Evolutionary conservation across 345 rosid genomes (phyloP).

Genomic region (Barbarea vulgaris): DNA sequence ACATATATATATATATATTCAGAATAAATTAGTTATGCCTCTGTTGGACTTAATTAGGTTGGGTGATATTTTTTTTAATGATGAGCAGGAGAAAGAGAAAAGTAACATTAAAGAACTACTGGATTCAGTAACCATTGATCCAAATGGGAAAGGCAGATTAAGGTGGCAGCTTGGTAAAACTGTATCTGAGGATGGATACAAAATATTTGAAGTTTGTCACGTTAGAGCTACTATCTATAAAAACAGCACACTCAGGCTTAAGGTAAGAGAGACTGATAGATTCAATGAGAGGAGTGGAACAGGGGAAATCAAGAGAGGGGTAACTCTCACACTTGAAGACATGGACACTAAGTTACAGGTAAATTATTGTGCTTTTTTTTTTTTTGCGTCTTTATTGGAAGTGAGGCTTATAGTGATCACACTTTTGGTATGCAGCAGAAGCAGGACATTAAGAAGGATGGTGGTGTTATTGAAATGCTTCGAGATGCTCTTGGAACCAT

Average conservation of each 20-base stretch:
- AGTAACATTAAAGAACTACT: conserved; percentile 49
- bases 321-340: conserved; percentile 51
- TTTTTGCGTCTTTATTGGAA: background rate
- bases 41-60: conserved; percentile 9
- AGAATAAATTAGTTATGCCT: background rate
- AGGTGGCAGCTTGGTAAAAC: conserved; percentile 61
- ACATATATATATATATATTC: background rate
- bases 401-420: conserved; percentile 4
- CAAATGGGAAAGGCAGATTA: conserved; percentile 65
- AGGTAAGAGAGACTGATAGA: conserved; percentile 60
- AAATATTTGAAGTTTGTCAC: conserved; percentile 56
- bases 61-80: background rate
- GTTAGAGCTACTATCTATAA: conserved; percentile 43
- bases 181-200: conserved; percentile 47
- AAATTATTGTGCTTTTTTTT: background rate
- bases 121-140: conserved; percentile 54
- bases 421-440: conserved; percentile 23
- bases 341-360: conserved; percentile 45
- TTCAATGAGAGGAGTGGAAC: conserved; percentile 50
- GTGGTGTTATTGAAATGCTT: conserved; percentile 18
- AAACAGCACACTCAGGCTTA: conserved; percentile 49
- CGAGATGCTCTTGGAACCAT: conserved; percentile 23
- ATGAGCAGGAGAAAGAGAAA: conserved; percentile 60
- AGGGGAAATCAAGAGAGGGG: conserved; percentile 47
- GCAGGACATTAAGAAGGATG: conserved; percentile 7